Evolutionary conservation across 441 rosid genomes (phyloP), one percentile per base, ranked within the genome.

Genomic region (Raphanus hybrid): DNA sequence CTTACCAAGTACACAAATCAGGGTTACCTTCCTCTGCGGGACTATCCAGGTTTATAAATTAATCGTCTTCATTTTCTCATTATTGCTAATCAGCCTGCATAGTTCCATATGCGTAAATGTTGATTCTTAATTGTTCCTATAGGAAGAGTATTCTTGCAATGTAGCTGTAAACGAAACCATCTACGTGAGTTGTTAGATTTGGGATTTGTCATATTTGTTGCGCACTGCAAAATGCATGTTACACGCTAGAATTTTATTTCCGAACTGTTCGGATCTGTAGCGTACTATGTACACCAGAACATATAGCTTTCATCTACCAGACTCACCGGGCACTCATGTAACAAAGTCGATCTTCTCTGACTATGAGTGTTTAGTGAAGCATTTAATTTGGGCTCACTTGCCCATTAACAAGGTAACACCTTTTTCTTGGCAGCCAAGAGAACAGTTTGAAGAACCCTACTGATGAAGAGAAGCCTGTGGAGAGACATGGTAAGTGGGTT

Each of bases 361-460:
- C 14, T 50, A 70, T 64, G 58, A 35, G 15, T 52, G 20, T 16
- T 3, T 1, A 14, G 10, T 12, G 41, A 29, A 70, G 66, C 64
- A 45, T 61, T 27, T 61, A 50, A 6, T 65, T 37, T 67, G 8
- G 12, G 60, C n/a, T 58, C 32, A 55, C 27, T 52, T 75, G 64
- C 74, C 60, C 69, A 67, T 39, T 37, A 70, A 61, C 45, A 43
- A 11, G 6, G n/a, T 48, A n/a, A 48, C 16, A 12, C 55, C 52
- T 82, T 81, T 39, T 74, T 74, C 4, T 70, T 45, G 84, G 85
- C 89, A 95, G 99, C 87, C 89, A 90, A 80, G 92, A 90, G 71
- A 87, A 78, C 65, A 80, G 71, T 79, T 41, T 80, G 2, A 86
- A 66, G 78, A 88, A 87, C 82, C 78, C 87, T 15, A 83, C 82